Evolutionary conservation across 2,329 filamentous ascomycete genomes (phyloP).

Genomic region (Trichoderma sp.): DNA sequence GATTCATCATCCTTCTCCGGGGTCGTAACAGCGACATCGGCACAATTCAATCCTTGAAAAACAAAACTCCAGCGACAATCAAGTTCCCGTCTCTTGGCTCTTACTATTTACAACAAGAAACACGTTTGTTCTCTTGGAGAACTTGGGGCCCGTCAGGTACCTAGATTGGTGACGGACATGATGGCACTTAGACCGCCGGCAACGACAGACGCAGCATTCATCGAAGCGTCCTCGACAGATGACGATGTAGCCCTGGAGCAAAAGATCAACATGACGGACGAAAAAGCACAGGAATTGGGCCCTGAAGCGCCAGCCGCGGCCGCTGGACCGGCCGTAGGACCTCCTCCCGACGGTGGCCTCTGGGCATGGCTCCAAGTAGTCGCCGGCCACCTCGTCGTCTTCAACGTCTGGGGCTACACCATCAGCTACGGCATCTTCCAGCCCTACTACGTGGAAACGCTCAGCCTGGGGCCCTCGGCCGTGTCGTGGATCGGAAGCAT

Average conservation of each 20-base stretch:
- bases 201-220: neutral
- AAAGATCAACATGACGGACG: neutral
- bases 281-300: neutral
- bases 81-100: neutral
- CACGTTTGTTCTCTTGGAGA: neutral
- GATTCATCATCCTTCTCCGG: neutral
- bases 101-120: neutral
- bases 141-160: neutral
- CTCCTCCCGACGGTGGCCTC: constrained; percentile 42
- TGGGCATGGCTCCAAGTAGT: constrained; percentile 44
- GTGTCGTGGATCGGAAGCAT: constrained; percentile 54
- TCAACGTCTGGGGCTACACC: constrained; percentile 44
- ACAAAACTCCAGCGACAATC: neutral
- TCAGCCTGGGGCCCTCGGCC: constrained; percentile 38
- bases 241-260: neutral
- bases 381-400: constrained; percentile 41
- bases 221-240: neutral
- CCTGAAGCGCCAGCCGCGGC: neutral
- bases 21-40: constrained; percentile 11
- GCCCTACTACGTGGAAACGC: constrained; percentile 41
- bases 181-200: constrained; percentile 6
- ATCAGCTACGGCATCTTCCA: constrained; percentile 45
- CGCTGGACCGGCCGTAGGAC: neutral
- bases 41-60: neutral
- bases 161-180: neutral